A percentile compares a stretch with the other conserved stretches of the same genome.
These are phyloP conservation scores for Moricandia arvensis DNA, from an alignment of 345 rosid species.

Conservation along the genomic window DNA sequence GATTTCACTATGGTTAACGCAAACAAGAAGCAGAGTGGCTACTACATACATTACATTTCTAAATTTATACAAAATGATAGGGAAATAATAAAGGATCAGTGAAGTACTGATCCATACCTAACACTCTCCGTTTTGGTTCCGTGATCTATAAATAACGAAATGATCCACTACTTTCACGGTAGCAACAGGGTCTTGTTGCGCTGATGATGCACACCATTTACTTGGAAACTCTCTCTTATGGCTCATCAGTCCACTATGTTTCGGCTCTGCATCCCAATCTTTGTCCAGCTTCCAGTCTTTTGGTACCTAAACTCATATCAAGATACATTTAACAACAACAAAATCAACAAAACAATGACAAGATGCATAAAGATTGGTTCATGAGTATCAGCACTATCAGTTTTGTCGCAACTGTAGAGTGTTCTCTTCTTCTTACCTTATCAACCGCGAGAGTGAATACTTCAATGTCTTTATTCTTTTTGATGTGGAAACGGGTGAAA, in stretches of 20 bases:
- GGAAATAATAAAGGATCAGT: constrained; percentile 36
- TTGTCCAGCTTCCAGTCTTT: constrained; percentile 87
- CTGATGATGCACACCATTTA: constrained; percentile 71
- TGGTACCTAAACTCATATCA: constrained; percentile 61
- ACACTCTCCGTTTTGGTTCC: constrained; percentile 40
- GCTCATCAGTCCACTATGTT: constrained; percentile 54
- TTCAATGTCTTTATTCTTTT: constrained; percentile 67
- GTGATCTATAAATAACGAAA: constrained; percentile 51
- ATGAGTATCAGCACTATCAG: background rate
- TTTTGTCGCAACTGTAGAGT: background rate
- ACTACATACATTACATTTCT: constrained; percentile 32
- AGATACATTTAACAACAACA: background rate
- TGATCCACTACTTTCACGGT: constrained; percentile 73
- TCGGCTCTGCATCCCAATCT: constrained; percentile 69
- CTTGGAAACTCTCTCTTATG: constrained; percentile 63
- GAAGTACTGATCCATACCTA: constrained; percentile 35
- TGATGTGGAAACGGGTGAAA: constrained; percentile 85
- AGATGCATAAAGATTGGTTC: constrained; percentile 4
- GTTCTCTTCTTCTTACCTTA: constrained; percentile 55
- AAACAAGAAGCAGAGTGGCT: constrained; percentile 8
- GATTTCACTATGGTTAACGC: background rate
- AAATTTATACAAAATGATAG: constrained; percentile 27
- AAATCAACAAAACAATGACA: background rate
- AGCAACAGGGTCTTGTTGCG: constrained; percentile 64
- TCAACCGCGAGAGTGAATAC: constrained; percentile 95